Evolutionary conservation across 371 early-diverging fungal genomes (phyloP).

Genomic region (Choanephora cucurbitarum): DNA sequence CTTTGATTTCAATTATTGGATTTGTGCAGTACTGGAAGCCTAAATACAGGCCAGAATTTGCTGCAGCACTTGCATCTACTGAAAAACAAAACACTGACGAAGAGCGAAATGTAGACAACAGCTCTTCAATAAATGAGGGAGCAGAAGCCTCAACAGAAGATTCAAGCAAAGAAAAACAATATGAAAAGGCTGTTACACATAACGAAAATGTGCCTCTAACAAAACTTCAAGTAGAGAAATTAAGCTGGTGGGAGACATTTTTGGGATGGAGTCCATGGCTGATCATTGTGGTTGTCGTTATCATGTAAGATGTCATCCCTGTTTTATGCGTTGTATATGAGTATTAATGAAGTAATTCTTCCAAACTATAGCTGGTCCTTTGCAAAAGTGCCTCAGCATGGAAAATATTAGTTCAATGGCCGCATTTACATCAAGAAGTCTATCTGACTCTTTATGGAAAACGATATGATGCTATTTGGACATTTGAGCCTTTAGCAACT

Average conservation of each 20-base stretch:
- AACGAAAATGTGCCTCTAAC: neutral
- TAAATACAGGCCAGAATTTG: slow-evolving; percentile 41
- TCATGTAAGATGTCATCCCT: slow-evolving; percentile 29
- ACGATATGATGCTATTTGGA: slow-evolving; percentile 49
- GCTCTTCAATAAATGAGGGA: neutral
- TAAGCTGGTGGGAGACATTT: slow-evolving; percentile 31
- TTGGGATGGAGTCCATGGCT: slow-evolving; percentile 55
- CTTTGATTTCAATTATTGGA: slow-evolving; percentile 32
- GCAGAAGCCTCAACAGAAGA: neutral
- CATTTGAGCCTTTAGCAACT: slow-evolving; percentile 53
- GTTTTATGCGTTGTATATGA: too few species aligned
- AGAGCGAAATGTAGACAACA: slow-evolving; percentile 10
- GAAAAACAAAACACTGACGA: slow-evolving; percentile 7
- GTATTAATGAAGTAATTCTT: too few species aligned
- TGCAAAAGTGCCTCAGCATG: slow-evolving; percentile 31
- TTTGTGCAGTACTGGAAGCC: slow-evolving; percentile 58
- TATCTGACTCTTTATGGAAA: slow-evolving; percentile 48
- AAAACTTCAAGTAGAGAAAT: slow-evolving; percentile 23
- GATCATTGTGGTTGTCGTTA: slow-evolving; percentile 45
- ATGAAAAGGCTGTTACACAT: slow-evolving; percentile 4
- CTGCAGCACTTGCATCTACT: slow-evolving; percentile 15
- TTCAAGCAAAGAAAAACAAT: neutral
- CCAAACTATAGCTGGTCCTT: slow-evolving; percentile 42
- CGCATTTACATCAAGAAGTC: slow-evolving; percentile 40
- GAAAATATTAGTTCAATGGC: slow-evolving; percentile 41